Percentiles rank a stretch among this genome's conserved stretches.
These are phyloP conservation scores for Casuarina cunninghamiana DNA, from an alignment of 306 rosid genomes.

Conservation along the genomic window DNA sequence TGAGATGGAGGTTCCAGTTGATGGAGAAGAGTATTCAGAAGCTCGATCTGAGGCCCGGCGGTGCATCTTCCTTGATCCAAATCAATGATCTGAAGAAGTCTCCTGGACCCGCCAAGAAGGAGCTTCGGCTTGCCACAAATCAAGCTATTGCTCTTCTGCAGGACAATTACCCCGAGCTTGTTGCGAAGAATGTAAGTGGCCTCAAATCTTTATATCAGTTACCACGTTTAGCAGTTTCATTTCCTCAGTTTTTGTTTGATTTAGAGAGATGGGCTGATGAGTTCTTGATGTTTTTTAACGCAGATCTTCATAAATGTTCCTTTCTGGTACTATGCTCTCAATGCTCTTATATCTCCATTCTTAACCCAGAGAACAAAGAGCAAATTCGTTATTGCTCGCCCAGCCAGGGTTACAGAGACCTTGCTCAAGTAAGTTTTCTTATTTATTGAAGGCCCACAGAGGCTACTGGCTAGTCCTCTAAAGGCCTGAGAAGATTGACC, in stretches of 20 bases:
- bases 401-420: constrained; percentile 51
- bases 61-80: constrained; percentile 63
- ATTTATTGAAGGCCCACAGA: neutral
- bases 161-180: constrained; percentile 91
- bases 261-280: neutral
- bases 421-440: constrained; percentile 37
- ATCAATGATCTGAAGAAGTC: constrained; percentile 77
- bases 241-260: neutral
- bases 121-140: constrained; percentile 71
- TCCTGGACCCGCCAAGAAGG: constrained; percentile 72
- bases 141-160: constrained; percentile 78
- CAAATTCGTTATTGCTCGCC: constrained; percentile 58
- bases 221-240: neutral
- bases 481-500: neutral
- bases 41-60: constrained; percentile 56
- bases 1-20: constrained; percentile 81
- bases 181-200: constrained; percentile 71
- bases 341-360: constrained; percentile 69
- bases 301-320: constrained; percentile 93
- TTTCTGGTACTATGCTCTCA: constrained; percentile 90
- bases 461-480: neutral
- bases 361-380: constrained; percentile 84
- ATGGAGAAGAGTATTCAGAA: constrained; percentile 77
- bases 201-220: neutral
- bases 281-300: constrained; percentile 4